phyloP scores from a whole-genome alignment of 2,329 filamentous ascomycete species.

The Aspergillus phoenicis region DNA sequence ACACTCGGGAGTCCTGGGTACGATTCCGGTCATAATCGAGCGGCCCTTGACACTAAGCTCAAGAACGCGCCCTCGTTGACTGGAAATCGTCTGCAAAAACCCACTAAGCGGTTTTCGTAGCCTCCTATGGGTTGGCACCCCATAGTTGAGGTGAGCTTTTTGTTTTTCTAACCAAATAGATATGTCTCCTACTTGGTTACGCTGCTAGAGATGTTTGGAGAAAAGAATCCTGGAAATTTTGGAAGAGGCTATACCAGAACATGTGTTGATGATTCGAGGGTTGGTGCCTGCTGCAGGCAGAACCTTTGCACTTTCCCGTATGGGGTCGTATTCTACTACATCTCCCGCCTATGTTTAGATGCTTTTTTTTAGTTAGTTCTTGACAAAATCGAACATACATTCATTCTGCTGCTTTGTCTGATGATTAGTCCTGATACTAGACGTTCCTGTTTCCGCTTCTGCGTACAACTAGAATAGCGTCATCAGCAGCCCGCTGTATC shows the following conservation, averaged over 20 bases:
- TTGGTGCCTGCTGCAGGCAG: not conserved
- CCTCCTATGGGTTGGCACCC: not conserved
- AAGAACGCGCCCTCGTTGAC: not conserved
- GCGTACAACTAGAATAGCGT: no score
- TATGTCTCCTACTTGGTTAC: not conserved
- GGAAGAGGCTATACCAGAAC: no score
- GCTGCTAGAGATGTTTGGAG: not conserved
- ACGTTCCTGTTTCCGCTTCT: no score
- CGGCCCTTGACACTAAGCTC: not conserved
- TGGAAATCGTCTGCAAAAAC: not conserved
- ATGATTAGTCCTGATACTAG: no score
- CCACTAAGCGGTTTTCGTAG: not conserved
- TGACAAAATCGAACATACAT: no score
- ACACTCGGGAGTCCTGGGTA: not conserved
- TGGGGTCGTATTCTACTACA: no score
- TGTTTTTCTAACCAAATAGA: not conserved
- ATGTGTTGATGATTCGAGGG: no score
- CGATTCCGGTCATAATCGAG: not conserved
- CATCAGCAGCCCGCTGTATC: no score
- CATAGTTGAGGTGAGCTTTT: not conserved
- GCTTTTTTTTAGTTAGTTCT: no score
- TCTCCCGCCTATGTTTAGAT: no score
- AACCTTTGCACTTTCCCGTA: no score
- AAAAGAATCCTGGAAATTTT: not conserved
- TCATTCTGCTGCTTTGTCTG: no score